Conservation (phyloP, 176 grass and related monocot species). For the Raddia guianensis region DNA sequence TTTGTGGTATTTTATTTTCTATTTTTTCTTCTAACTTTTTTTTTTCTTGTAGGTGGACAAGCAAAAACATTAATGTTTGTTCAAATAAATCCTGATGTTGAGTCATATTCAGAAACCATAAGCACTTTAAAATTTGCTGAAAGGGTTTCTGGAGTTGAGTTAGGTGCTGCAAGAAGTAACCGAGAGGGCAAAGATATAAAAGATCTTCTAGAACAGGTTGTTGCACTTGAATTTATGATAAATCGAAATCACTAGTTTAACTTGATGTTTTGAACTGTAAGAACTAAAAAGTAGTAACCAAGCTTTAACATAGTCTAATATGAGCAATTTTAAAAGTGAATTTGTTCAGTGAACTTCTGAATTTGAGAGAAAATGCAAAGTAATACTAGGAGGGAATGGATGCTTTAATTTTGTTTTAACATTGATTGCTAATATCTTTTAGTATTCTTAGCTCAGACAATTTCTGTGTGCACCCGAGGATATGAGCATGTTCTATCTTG, state of each 20-base stretch:
- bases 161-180: constrained; percentile 91
- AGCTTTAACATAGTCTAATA: neutral
- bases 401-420: neutral
- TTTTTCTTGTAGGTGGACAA: constrained; percentile 78
- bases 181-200: constrained; percentile 98
- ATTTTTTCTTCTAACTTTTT: neutral
- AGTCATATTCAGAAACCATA: constrained; percentile 94
- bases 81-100: constrained; percentile 87
- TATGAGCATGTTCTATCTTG: constrained; percentile 14
- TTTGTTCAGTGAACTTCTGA: constrained; percentile 19
- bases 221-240: neutral
- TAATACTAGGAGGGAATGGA: constrained; percentile 28
- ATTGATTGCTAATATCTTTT: neutral
- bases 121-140: constrained; percentile 99
- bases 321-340: neutral
- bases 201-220: constrained; percentile 92
- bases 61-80: constrained; percentile 99
- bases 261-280: constrained; percentile 6
- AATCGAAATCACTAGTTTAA: neutral
- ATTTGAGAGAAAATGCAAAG: neutral
- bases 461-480: neutral
- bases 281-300: neutral
- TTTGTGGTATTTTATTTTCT: neutral
- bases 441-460: neutral
- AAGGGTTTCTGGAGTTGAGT: constrained; percentile 97